A percentile compares a stretch with the other conserved stretches of the same genome.
Evolutionary conservation across 208 protist genomes (phyloP).

Genomic region (Leishmania amazonensis): DNA sequence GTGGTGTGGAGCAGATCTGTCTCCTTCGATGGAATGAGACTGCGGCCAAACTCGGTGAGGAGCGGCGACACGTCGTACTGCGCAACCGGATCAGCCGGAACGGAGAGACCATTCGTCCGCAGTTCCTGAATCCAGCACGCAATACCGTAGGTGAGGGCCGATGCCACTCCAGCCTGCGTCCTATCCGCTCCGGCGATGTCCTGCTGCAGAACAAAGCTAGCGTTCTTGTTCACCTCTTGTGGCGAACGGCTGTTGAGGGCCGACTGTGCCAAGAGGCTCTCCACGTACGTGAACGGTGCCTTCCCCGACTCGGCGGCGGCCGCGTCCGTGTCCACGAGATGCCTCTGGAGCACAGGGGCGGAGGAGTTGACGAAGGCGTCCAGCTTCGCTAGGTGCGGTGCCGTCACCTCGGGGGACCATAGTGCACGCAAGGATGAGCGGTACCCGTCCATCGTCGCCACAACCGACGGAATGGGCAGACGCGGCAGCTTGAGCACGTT

Average conservation of each 20-base stretch:
- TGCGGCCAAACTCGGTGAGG: constrained; percentile 72
- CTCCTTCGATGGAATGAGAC: constrained; percentile 70
- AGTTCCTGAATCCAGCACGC: constrained; percentile 52
- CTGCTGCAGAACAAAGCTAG: constrained; percentile 65
- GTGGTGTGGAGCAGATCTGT: constrained; percentile 61
- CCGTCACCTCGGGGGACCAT: constrained; percentile 52
- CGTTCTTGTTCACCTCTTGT: constrained; percentile 76
- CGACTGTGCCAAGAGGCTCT: constrained; percentile 50
- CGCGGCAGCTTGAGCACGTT: constrained; percentile 84
- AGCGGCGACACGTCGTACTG: constrained; percentile 72
- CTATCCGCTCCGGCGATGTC: constrained; percentile 38
- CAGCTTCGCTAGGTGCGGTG: constrained; percentile 65
- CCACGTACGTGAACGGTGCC: constrained; percentile 78
- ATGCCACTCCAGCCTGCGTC: constrained; percentile 71
- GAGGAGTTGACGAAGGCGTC: constrained; percentile 65
- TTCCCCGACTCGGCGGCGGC: constrained; percentile 36
- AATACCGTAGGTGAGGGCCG: constrained; percentile 65
- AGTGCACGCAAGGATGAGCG: constrained; percentile 54
- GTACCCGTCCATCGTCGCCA: constrained; percentile 64
- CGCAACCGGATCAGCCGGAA: constrained; percentile 25
- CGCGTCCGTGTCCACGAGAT: constrained; percentile 64
- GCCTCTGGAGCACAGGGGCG: constrained; percentile 60
- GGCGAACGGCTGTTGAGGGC: constrained; percentile 65
- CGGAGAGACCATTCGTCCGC: constrained; percentile 41
- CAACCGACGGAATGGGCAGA: constrained; percentile 73